These are phyloP conservation scores for Nyctanthes arbortristis DNA, from an alignment of 257 asterid species.

Conservation along the genomic window DNA sequence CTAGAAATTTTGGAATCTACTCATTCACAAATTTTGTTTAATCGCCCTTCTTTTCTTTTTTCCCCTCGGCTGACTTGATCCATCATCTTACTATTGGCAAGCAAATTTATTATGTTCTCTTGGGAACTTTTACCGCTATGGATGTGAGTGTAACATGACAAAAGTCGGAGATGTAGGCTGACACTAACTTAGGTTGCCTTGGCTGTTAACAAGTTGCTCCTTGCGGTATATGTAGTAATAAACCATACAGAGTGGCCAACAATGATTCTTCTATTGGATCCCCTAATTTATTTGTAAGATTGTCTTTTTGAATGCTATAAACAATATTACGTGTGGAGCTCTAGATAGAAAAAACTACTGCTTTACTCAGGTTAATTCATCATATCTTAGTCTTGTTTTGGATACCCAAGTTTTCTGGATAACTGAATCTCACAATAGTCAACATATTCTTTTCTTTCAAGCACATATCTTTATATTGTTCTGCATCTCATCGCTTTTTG, in stretches of 20 bases:
- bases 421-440: not conserved
- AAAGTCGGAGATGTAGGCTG: not conserved
- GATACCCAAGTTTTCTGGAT: not conserved
- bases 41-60: too few relatives aligned
- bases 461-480: not conserved
- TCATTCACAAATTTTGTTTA: not conserved
- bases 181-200: not conserved
- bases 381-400: not conserved
- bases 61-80: constrained; percentile 6
- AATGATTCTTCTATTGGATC: not conserved
- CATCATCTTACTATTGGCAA: not conserved
- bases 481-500: not conserved
- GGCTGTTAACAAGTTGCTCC: not conserved
- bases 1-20: constrained; percentile 22
- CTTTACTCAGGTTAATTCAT: not conserved
- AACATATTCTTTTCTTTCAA: not conserved
- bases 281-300: not conserved
- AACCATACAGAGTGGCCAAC: not conserved
- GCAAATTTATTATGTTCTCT: constrained; percentile 2
- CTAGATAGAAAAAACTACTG: not conserved
- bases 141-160: not conserved
- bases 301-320: not conserved
- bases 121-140: not conserved
- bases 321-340: not conserved
- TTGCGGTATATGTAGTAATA: not conserved